phyloP scores from a whole-genome alignment of 176 grass and related monocot species.

The Zoysia japonica region DNA sequence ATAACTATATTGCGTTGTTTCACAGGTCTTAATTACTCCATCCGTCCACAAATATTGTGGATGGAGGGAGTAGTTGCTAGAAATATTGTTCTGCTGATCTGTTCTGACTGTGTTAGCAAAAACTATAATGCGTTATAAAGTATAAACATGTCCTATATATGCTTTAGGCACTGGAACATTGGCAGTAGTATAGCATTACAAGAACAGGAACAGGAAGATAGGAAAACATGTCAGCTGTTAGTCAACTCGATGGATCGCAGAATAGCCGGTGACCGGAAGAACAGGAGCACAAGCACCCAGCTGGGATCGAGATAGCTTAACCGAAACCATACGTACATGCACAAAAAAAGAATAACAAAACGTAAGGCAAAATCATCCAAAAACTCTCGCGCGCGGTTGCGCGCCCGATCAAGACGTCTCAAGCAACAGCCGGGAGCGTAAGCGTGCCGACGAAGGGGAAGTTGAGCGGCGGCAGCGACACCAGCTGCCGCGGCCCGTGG shows the following conservation, averaged over 20 bases:
- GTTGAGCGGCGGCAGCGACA: constrained; percentile 43
- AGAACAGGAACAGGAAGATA: too few species aligned
- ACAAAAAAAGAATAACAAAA: constrained; percentile 7
- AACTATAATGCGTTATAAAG: too few species aligned
- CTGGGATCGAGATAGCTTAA: background rate
- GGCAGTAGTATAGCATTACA: too few species aligned
- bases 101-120: too few species aligned
- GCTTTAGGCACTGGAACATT: too few species aligned
- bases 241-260: background rate
- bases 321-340: background rate
- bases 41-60: too few species aligned
- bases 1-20: too few species aligned
- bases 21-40: too few species aligned
- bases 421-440: constrained; percentile 48
- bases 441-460: constrained; percentile 59
- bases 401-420: background rate
- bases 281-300: background rate
- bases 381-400: background rate
- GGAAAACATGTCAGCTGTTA: background rate
- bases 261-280: background rate
- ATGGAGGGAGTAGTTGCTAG: too few species aligned
- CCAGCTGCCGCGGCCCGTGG: constrained; percentile 27
- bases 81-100: too few species aligned
- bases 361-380: constrained; percentile 13
- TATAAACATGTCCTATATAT: too few species aligned